Base-by-base conservation (phyloP, 2,329 filamentous ascomycete species). In the Pseudohalonectria lignicola region DNA sequence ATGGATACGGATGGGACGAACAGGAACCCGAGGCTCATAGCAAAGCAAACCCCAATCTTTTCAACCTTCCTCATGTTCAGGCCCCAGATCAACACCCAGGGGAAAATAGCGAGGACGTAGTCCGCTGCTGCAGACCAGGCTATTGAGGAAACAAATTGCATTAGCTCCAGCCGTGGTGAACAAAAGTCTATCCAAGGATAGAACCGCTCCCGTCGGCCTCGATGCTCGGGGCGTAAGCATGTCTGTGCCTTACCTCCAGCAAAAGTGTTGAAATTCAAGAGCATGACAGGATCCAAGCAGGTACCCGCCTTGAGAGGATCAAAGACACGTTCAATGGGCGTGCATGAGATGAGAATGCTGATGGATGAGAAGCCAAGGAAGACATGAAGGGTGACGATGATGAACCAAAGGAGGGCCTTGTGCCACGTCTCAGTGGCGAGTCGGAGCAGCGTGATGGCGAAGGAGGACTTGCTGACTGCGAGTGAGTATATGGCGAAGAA, bases 21-120 rank as follows among this genome's bases (percentile, higher is more conserved):
- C 48, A 60, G 47, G 4, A 60, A 21, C 2, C 57, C 57, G 33
- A 59, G 50, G 32, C 56, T 57, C 56, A 59, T 59, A 35, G 54
- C 53, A 4, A 52, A 39, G 13, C 52, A 51, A 11, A 55, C 56
- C 6, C 54, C 55, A 13, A 58, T 41, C 38, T 55, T 55, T 30
- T 60, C 57, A 17, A 49, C 45, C 36, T 43, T 49, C 31, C 49
- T 53, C 53, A 58, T 59, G 19, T 54, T 46, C 30, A 55, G 48
- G 1, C 50, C 45, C 45, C 54, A 49, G 11, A 60, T 49, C 4
- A 59, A 39, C 17, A 47, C 47, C 48, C 52, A 55, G 0, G 54
- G 55, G 4, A 59, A 41, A 7, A 56, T 34, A 1, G 56, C 54
- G 4, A 60, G 46, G 11, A 45, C 26, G 26, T 57, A 51, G 30